A percentile compares a stretch with the other conserved stretches of the same genome.
These are phyloP conservation scores for Clavulina sp. DNA, from an alignment of 768 basidiomycete genomes.

Conservation along the genomic window DNA sequence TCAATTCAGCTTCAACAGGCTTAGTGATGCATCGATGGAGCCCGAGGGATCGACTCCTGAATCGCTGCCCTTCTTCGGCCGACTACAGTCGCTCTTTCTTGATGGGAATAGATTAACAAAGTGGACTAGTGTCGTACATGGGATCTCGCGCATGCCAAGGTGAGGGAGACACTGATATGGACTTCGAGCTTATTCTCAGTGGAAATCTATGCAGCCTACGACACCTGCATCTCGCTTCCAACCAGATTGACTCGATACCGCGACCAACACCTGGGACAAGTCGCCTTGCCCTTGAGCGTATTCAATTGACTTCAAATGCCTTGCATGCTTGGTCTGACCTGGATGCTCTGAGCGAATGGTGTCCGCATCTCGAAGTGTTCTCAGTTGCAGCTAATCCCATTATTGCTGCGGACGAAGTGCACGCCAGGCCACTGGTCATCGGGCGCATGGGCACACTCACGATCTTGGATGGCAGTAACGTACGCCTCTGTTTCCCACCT, in stretches of 20 bases:
- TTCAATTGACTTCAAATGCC: constrained; percentile 39
- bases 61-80: neutral
- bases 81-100: constrained; percentile 8
- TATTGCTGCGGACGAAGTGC: constrained; percentile 24
- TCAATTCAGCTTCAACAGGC: constrained; percentile 55
- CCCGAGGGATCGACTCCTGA: neutral
- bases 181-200: neutral
- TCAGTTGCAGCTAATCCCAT: constrained; percentile 49
- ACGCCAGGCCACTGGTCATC: constrained; percentile 42
- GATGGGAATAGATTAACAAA: constrained; percentile 9
- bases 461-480: constrained; percentile 44
- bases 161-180: constrained; percentile 2
- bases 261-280: constrained; percentile 27
- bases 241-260: constrained; percentile 36
- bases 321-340: constrained; percentile 43
- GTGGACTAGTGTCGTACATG: constrained; percentile 8
- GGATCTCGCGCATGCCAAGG: constrained; percentile 8
- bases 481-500: constrained; percentile 26
- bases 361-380: constrained; percentile 45
- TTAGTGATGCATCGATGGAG: constrained; percentile 26
- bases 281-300: too few species aligned
- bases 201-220: neutral
- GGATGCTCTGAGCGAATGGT: constrained; percentile 50
- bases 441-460: constrained; percentile 48
- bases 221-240: constrained; percentile 31